Evolutionary conservation across 2,329 filamentous ascomycete genomes (phyloP).

Genomic region (Penicillium oxalicum): DNA sequence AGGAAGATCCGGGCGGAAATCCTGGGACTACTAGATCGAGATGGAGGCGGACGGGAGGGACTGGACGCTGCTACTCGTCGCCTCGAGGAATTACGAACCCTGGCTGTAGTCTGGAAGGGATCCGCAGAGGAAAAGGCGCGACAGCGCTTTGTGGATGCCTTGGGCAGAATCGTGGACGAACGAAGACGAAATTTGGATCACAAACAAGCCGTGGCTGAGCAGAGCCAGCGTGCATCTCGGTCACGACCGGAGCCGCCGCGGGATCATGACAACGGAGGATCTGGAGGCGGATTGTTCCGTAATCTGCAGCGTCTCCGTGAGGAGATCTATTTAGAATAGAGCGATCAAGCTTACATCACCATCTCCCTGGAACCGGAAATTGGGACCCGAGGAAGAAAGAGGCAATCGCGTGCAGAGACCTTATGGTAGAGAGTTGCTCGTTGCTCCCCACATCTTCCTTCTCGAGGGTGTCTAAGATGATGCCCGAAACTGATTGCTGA

Average conservation of each 20-base stretch:
- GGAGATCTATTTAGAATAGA: conserved; percentile 48
- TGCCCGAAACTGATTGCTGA: not conserved
- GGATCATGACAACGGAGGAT: conserved; percentile 33
- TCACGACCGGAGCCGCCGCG: conserved; percentile 23
- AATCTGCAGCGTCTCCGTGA: conserved; percentile 50
- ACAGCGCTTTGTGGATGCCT: conserved; percentile 69
- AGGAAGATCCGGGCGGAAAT: conserved; percentile 63
- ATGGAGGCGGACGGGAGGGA: conserved; percentile 57
- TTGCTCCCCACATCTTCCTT: no score
- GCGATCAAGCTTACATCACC: not conserved
- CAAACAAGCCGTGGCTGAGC: conserved; percentile 20
- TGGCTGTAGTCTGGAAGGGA: conserved; percentile 85
- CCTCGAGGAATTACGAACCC: conserved; percentile 69
- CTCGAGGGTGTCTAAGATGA: not conserved
- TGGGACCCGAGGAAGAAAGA: no score
- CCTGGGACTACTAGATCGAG: conserved; percentile 55
- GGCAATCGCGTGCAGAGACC: no score
- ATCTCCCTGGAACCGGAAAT: not conserved
- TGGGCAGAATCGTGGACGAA: conserved; percentile 81
- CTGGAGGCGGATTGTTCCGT: conserved; percentile 47
- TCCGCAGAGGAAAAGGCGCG: conserved; percentile 90
- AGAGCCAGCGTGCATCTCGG: conserved; percentile 16
- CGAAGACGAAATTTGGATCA: conserved; percentile 45
- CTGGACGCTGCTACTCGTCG: conserved; percentile 63
- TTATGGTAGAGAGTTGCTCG: no score